Evolutionary conservation across 306 rosid species (phyloP).

Genomic region (Corylus heterophylla): DNA sequence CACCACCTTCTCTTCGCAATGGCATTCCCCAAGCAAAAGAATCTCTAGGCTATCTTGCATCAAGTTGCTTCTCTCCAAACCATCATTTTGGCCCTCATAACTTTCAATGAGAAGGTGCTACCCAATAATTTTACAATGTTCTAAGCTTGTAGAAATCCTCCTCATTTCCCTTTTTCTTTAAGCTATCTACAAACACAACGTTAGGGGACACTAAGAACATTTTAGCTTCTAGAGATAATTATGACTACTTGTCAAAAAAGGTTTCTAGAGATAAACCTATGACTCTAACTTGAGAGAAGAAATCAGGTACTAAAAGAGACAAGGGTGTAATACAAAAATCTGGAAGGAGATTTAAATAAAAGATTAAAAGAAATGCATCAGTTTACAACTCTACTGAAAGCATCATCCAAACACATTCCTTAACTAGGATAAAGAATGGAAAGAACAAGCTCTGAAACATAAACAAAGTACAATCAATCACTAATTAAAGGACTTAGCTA

Average conservation of each 20-base stretch:
- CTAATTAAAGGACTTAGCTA: not conserved
- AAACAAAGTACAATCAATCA: not conserved
- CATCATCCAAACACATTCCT: not conserved
- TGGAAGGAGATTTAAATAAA: not conserved
- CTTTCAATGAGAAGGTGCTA: not conserved
- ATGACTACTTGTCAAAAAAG: not conserved
- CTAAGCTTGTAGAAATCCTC: not conserved
- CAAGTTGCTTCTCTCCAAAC: not conserved
- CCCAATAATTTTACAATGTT: not conserved
- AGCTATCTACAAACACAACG: not conserved
- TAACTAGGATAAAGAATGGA: not conserved
- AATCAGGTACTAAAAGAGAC: constrained; percentile 2
- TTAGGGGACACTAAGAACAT: not conserved
- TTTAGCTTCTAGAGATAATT: not conserved
- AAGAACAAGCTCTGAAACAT: not conserved
- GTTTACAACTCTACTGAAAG: not conserved
- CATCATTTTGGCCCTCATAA: not conserved
- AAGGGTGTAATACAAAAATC: not conserved
- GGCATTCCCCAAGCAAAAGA: not conserved
- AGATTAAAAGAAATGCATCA: not conserved
- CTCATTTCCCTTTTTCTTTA: not conserved
- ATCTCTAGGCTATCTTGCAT: not conserved
- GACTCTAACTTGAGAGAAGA: not conserved
- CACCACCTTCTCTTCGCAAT: not conserved
- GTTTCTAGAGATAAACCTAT: not conserved